A percentile compares a stretch with the other conserved stretches of the same genome.
These are phyloP conservation scores for Ganoderma boninense DNA, from an alignment of 1,284 basidiomycete species.

Conservation along the genomic window DNA sequence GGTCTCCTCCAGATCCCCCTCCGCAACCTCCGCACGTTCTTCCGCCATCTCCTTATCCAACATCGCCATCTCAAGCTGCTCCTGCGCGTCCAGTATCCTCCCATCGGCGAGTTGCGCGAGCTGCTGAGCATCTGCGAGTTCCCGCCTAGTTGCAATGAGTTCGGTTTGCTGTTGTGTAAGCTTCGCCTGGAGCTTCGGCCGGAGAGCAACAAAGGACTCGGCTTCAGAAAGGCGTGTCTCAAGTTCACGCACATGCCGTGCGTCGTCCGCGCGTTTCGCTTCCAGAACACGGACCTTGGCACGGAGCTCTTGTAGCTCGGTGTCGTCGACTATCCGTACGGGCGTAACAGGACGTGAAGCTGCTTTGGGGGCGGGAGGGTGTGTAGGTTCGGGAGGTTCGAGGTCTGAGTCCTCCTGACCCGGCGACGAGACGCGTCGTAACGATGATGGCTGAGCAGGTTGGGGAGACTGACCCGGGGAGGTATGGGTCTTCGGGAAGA, in stretches of 20 bases:
- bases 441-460: conserved; percentile 34
- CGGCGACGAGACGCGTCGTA: conserved; percentile 34
- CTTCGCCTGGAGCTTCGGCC: conserved; percentile 91
- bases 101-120: conserved; percentile 67
- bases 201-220: conserved; percentile 84
- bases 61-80: conserved; percentile 94
- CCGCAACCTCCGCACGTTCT: conserved; percentile 86
- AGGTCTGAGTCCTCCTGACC: conserved; percentile 25
- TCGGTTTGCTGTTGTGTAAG: conserved; percentile 84
- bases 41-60: conserved; percentile 98
- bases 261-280: conserved; percentile 86
- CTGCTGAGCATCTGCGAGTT: conserved; percentile 74
- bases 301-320: conserved; percentile 82
- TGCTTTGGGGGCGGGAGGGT: conserved; percentile 16
- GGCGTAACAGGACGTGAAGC: conserved; percentile 37
- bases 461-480: conserved; percentile 29
- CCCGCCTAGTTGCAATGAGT: conserved; percentile 71
- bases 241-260: conserved; percentile 84
- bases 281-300: conserved; percentile 89
- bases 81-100: conserved; percentile 76
- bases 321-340: conserved; percentile 50
- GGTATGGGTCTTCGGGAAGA: conserved; percentile 28
- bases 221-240: conserved; percentile 86
- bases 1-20: conserved; percentile 79
- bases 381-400: conserved; percentile 16